Evolutionary conservation across 2,329 filamentous ascomycete species (phyloP), one percentile per base, ranked within the genome.

Genomic region (Claviceps sp.): DNA sequence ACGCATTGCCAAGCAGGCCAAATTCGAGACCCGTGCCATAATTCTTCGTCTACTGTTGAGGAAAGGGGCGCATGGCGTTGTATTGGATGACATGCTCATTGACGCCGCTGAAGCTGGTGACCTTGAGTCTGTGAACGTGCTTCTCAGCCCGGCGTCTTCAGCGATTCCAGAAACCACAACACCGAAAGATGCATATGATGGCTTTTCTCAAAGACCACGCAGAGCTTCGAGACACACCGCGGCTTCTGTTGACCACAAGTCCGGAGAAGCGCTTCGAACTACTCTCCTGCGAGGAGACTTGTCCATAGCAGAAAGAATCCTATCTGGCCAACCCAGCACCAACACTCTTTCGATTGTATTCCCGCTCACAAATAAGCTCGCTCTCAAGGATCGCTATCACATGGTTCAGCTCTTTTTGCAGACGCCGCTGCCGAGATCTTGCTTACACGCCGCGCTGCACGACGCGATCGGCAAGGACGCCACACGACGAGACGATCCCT

Each of bases 181-280:
- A 5, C 22, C 22, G 14, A 42, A 59, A 60, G 49, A 53, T 59
- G 57, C 50, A 20, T 11, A 50, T 43, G 17, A 52, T 51, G 13
- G 53, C 50, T 11, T 53, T 50, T 38, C 50, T 68, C 5, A 14
- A 34, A 17, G 34, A 65, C 61, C 40, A 68, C 70, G 43, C 66
- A 68, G 36, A 13, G 17, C 5, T 20, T 38, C 16, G 7, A 44
- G 45, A 29, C 76, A 79, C 52, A 71, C 71, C 17, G 67, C 71
- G 5, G 77, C 77, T 6, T 77, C 77, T 2, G 71, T 75, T 2
- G 71, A 80, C 52, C 65, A 78, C 54, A 73, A 73, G 47, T 70
- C 69, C 4, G 77, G 76, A 0, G 61, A 76, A 52, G 77, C 77
- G 0, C 61, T 81, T 29, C 68, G 71, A 29, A 66, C 71, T 9